Evolutionary conservation across 345 rosid species (phyloP), one percentile per base, ranked within the genome.

Genomic region (Leavenworthia alabamica): DNA sequence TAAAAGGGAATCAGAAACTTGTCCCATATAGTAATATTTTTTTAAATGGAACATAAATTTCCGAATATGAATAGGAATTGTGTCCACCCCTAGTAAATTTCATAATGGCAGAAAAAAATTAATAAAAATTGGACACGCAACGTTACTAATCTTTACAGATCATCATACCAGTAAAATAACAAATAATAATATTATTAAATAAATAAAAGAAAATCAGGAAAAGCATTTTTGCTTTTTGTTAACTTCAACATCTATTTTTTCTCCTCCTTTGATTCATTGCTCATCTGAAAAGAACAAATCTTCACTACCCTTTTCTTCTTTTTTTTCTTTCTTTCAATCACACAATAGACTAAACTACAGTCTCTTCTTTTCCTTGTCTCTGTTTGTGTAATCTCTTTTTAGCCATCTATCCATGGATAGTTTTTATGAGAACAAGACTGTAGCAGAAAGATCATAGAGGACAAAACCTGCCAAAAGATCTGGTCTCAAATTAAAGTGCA

Each of bases 391-490:
- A 47, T 7, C 58, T 5, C n/a, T n/a, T n/a, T n/a, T n/a, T n/a
- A n/a, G n/a, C n/a, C 73, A 70, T 70, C 63, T 70, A 70, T 36
- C n/a, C 35, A 53, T 44, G 9, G 16, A 42, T 59, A 51, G 15
- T 29, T 10, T 50, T 41, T 43, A 42, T 60, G 4, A 60, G 66
- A 60, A 52, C 66, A 40, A 58, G 43, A 10, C 1, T 39, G 42
- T 39, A 39, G 50, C 46, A 33, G 23, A 31, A 49, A 49, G 36
- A 60, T 60, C 23, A 52, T 9, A 29, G 66, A 47, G 24, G 15
- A 24, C 32, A 51, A 68, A 68, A 53, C 63, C 68, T 60, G 63
- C 44, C 58, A 45, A 59, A 26, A 53, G 40, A 60, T 22, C 72
- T 32, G 57, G 20, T 53, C 35, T 41, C 15, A 26, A 15, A 9